Conservation (phyloP, 1,139 yeast genomes). For the Pichia norvegensis region DNA sequence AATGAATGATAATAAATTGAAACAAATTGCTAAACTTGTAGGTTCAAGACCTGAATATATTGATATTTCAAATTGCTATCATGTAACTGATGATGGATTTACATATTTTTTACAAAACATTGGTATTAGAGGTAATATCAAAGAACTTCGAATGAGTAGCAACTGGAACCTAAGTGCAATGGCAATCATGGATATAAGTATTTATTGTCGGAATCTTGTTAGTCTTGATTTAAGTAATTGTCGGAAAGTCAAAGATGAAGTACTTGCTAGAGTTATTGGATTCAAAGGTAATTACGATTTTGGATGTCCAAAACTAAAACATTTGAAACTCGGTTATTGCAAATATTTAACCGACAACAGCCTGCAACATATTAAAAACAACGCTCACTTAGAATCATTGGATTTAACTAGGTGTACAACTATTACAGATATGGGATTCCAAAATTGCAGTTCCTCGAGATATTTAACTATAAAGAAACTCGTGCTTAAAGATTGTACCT, state of each 20-base stretch:
- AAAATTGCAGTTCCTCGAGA: constrained; percentile 49
- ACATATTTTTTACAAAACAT: constrained; percentile 62
- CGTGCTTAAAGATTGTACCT: constrained; percentile 64
- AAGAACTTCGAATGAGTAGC: constrained; percentile 51
- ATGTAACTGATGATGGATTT: constrained; percentile 68
- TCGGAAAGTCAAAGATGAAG: constrained; percentile 64
- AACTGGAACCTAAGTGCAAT: constrained; percentile 74
- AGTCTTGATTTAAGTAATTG: constrained; percentile 66
- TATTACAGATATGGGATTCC: constrained; percentile 66
- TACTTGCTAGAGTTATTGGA: constrained; percentile 58
- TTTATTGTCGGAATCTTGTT: constrained; percentile 50
- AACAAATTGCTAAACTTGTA: constrained; percentile 57
- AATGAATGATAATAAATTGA: constrained; percentile 49
- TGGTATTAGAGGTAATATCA: constrained; percentile 56
- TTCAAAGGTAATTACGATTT: constrained; percentile 31
- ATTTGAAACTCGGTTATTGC: constrained; percentile 58
- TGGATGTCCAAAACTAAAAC: constrained; percentile 54
- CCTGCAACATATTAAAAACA: constrained; percentile 54
- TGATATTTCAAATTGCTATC: constrained; percentile 66
- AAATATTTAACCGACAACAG: constrained; percentile 63
- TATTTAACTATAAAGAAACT: constrained; percentile 48
- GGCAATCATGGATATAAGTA: constrained; percentile 73
- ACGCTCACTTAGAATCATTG: constrained; percentile 49
- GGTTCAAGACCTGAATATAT: constrained; percentile 58
- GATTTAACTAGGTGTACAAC: constrained; percentile 71